Base-by-base conservation (phyloP, 495 filamentous ascomycete species). In the Penicillium manginii region DNA sequence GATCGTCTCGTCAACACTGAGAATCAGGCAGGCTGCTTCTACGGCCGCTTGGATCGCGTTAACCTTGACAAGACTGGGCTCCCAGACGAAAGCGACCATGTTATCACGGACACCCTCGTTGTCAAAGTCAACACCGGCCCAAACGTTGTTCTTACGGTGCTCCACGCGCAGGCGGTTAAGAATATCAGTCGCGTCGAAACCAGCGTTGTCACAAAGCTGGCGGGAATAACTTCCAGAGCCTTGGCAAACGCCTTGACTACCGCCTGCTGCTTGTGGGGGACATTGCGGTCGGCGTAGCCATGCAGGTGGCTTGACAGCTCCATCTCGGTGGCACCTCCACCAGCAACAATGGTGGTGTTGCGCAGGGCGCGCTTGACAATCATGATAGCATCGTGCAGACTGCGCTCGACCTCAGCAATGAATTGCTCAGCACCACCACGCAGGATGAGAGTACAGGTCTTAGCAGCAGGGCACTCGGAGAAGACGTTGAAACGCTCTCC, bases 401-500 rank as follows among this genome's bases (percentile, higher is more conserved):
- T 96, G 40, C 94, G 88, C 81, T 98, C 94, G 1, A 97, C 93
- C 73, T 98, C 94, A 42, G 94, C 94, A 66, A 98, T 98, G 81
- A 98, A 98, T 73, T 98, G 94, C 81, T 98, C 94, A 26, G 94
- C 94, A 51, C 94, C 94, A 65, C 94, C 94, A 70, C 94, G 89
- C 58, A 98, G 87, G 19, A 98, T 87, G 6, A 98, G 83, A 5
- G 94, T 98, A 82, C 94, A 98, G 5, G 94, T 98, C 82, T 96
- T 96, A 58, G 94, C 94, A 61, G 83, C 86, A 29, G 94, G 91
- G 78, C 94, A 98, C 67, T 92, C 91, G 68, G 93, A 91, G 76
- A 98, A 98, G 78, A 98, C 87, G 82, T 98, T 98, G 85, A 90
- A 97, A 35, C 94, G 91, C 78, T 98, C 94, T 60, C 91, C 90